Conservation (phyloP, 768 basidiomycete genomes). For the Suillus subluteus region DNA sequence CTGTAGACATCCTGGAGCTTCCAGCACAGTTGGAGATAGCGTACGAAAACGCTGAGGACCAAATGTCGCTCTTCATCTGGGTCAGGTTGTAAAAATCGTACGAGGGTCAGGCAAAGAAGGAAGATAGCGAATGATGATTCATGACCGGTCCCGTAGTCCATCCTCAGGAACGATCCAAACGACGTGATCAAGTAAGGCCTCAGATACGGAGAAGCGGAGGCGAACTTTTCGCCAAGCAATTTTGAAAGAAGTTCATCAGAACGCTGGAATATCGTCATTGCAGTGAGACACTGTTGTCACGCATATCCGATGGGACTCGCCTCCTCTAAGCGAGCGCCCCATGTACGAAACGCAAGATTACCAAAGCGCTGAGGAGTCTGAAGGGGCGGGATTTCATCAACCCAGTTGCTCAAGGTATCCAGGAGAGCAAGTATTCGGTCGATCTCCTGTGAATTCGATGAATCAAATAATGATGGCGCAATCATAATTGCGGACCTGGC, state of each 20-base stretch:
- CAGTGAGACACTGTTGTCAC: slow-evolving; percentile 10
- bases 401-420: slow-evolving; percentile 70
- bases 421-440: slow-evolving; percentile 57
- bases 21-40: slow-evolving; percentile 85
- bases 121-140: slow-evolving; percentile 88
- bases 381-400: slow-evolving; percentile 79
- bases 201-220: slow-evolving; percentile 59
- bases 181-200: slow-evolving; percentile 79
- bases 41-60: slow-evolving; percentile 65
- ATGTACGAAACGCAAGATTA: slow-evolving; percentile 87
- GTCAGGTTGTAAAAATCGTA: slow-evolving; percentile 63
- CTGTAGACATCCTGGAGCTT: slow-evolving; percentile 85
- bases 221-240: slow-evolving; percentile 51
- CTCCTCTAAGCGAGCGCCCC: slow-evolving; percentile 79
- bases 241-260: slow-evolving; percentile 51
- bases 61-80: slow-evolving; percentile 63
- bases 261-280: slow-evolving; percentile 41
- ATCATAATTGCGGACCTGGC: slow-evolving; percentile 26
- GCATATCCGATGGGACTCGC: slow-evolving; percentile 39
- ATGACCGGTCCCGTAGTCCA: slow-evolving; percentile 98
- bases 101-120: slow-evolving; percentile 70
- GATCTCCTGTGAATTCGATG: slow-evolving; percentile 44
- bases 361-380: slow-evolving; percentile 85
- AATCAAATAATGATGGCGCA: not conserved
- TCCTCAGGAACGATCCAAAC: slow-evolving; percentile 87